Conservation (phyloP, 2,329 filamentous ascomycete genomes). For the Fonsecaea nubica region DNA sequence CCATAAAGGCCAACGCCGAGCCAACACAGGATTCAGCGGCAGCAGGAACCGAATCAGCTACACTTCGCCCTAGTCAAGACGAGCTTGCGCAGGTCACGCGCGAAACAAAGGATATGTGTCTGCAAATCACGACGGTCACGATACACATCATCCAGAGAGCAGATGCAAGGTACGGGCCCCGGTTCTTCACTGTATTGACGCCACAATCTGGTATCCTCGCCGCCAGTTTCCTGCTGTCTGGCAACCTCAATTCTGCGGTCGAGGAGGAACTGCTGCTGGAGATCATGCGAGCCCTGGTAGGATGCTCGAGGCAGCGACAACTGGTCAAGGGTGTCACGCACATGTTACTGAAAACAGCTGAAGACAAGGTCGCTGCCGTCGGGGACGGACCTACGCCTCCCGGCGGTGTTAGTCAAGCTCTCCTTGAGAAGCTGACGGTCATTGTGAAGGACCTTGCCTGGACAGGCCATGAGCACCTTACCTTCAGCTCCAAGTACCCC, state of each 20-base stretch:
- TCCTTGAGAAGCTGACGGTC: slow-evolving; percentile 19
- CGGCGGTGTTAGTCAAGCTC: slow-evolving; percentile 3
- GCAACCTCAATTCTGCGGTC: slow-evolving; percentile 13
- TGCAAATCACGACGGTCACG: slow-evolving; percentile 5
- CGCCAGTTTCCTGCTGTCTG: slow-evolving; percentile 22
- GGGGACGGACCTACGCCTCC: slow-evolving; percentile 1
- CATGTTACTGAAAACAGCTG: slow-evolving; percentile 26
- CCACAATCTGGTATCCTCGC: slow-evolving; percentile 25
- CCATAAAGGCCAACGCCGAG: background rate
- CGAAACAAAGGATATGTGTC: slow-evolving; percentile 12
- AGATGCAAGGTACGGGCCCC: slow-evolving; percentile 13
- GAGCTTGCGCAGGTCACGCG: slow-evolving; percentile 11
- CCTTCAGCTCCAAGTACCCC: slow-evolving; percentile 28
- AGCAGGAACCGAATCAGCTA: background rate
- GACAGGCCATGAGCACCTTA: slow-evolving; percentile 21
- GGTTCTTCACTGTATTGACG: slow-evolving; percentile 17
- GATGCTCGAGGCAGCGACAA: slow-evolving; percentile 17
- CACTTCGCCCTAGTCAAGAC: background rate
- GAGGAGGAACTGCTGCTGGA: slow-evolving; percentile 27
- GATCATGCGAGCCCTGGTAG: slow-evolving; percentile 22
- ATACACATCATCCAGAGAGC: background rate
- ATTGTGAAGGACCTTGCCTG: slow-evolving; percentile 29
- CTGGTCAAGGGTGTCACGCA: slow-evolving; percentile 29
- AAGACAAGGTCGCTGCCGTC: slow-evolving; percentile 15
- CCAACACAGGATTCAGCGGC: background rate